Percentiles rank a stretch among this genome's conserved stretches.
Evolutionary conservation across 768 basidiomycete genomes (phyloP).

Genomic region (Tricholoma matsutake): DNA sequence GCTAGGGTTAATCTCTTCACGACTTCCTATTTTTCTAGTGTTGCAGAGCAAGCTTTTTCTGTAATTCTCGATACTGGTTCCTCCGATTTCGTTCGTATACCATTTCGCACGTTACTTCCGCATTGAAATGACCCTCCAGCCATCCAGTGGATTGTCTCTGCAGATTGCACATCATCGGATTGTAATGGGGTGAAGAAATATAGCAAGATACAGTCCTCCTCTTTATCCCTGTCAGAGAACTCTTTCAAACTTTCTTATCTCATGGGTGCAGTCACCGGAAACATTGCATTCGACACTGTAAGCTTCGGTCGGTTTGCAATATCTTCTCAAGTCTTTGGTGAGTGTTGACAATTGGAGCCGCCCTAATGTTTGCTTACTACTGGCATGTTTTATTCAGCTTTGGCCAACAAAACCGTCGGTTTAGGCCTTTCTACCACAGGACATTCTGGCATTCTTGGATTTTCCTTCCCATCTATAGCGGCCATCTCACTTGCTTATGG

Average conservation of each 20-base stretch:
- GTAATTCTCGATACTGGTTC: slow-evolving; percentile 56
- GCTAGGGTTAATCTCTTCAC: slow-evolving; percentile 1
- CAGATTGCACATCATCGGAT: slow-evolving; percentile 41
- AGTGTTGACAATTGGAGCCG: not conserved
- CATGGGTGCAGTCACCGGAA: slow-evolving; percentile 46
- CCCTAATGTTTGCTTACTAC: no score
- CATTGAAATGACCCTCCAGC: not conserved
- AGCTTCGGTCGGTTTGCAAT: slow-evolving; percentile 44
- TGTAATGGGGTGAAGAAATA: slow-evolving; percentile 45
- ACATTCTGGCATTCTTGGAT: slow-evolving; percentile 39
- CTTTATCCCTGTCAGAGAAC: slow-evolving; percentile 28
- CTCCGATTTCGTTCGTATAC: slow-evolving; percentile 44
- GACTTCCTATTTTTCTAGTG: slow-evolving; percentile 17
- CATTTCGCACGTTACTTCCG: not conserved
- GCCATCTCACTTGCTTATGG: slow-evolving; percentile 44
- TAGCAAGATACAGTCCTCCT: slow-evolving; percentile 25
- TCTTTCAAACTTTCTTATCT: slow-evolving; percentile 49
- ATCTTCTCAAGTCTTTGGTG: slow-evolving; percentile 36
- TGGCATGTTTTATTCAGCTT: slow-evolving; percentile 8
- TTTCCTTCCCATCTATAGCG: slow-evolving; percentile 47
- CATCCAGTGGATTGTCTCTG: slow-evolving; percentile 48
- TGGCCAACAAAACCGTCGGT: slow-evolving; percentile 38
- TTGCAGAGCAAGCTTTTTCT: slow-evolving; percentile 42
- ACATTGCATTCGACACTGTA: slow-evolving; percentile 43
- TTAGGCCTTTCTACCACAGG: slow-evolving; percentile 43